Evolutionary conservation across 306 rosid genomes (phyloP), one percentile per base, ranked within the genome.

Genomic region (Potentilla sterilis): DNA sequence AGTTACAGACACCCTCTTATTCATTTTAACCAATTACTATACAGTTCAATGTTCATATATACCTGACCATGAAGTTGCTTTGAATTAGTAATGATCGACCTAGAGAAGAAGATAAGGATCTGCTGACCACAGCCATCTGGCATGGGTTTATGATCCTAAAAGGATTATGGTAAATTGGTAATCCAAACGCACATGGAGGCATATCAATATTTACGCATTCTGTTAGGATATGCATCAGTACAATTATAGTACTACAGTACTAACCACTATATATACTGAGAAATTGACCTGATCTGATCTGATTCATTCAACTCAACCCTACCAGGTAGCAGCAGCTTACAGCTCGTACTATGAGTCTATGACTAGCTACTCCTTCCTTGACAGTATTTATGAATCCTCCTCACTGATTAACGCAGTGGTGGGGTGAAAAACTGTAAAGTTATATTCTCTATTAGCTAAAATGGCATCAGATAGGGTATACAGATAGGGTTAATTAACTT

Each of bases 151-250:
- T 34, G 67, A 62, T 62, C 42, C 16, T 32, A 14, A 28, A 32
- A 55, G 28, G 62, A 55, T 22, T 51, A 38, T 41, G 28, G 21
- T n/a, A n/a, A n/a, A n/a, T n/a, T n/a, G n/a, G n/a, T 77, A 85
- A 86, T 85, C 87, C 83, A 81, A 74, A 77, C 41, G 79, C 90
- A 88, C 91, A 87, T 87, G 91, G 90, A 88, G 57, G 75, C 77
- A 59, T 74, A 86, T 83, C 85, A 74, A 69, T 68, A 75, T 47
- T 62, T 67, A n/a, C 32, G 65, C 54, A 37, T 64, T 15, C 69
- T 35, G 69, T 64, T 48, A 44, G 71, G 51, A 69, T 52, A 63
- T 65, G 15, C 19, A 43, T 51, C 59, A 72, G 48, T 37, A 64
- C 41, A 47, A 12, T 14, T 67, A 65, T 8, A 65, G 67, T 62